Conservation (phyloP, 1,284 basidiomycete genomes). For the Neonothopanus nambi region DNA sequence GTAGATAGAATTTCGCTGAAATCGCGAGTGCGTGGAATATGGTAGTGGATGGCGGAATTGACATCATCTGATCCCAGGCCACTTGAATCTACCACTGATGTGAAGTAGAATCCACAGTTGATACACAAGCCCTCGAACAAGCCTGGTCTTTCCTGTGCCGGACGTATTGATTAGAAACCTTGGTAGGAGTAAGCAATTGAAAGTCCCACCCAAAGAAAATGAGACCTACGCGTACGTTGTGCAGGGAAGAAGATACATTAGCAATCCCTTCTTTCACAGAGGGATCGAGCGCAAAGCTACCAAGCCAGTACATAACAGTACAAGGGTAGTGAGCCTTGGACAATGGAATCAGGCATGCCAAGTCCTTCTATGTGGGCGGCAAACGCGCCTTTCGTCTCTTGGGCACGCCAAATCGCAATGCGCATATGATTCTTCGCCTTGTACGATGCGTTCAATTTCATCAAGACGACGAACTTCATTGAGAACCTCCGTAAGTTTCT, state of each 20-base stretch:
- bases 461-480: too few species aligned
- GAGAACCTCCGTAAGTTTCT: too few species aligned
- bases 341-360: too few species aligned
- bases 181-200: neutral
- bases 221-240: conserved; percentile 41
- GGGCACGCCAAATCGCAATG: too few species aligned
- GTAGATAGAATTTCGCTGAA: neutral
- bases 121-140: conserved; percentile 14
- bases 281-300: conserved; percentile 32
- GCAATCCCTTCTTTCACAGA: conserved; percentile 31
- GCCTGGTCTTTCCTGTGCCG: conserved; percentile 15
- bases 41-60: neutral
- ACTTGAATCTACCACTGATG: neutral
- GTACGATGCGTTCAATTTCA: too few species aligned
- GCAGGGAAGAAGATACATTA: conserved; percentile 41
- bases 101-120: conserved; percentile 15
- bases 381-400: too few species aligned
- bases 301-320: conserved; percentile 35
- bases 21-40: neutral
- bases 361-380: too few species aligned
- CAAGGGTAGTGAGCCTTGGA: too few species aligned
- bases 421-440: too few species aligned
- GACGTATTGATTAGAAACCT: conserved; percentile 16
- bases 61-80: conserved; percentile 1
- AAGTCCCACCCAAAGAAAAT: neutral